phyloP scores from a whole-genome alignment of 306 rosid species.

The Quercus alba region DNA sequence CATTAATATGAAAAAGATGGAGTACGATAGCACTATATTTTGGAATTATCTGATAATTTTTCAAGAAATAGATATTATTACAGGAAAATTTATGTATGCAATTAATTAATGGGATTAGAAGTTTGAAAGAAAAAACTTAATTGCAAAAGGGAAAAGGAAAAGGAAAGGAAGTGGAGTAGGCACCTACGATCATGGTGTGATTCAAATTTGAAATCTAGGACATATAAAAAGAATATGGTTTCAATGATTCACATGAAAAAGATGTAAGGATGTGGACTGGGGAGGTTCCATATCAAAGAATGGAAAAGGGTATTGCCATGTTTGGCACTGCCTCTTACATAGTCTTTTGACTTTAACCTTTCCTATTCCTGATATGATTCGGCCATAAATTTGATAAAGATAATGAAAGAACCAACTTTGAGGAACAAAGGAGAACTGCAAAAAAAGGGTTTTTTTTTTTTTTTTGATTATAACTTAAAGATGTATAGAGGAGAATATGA shows the following conservation, averaged over 20 bases:
- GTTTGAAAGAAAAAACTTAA: no score
- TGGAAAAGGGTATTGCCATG: neutral
- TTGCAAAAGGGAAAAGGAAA: neutral
- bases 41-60: no score
- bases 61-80: no score
- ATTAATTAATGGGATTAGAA: no score
- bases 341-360: conserved; percentile 15
- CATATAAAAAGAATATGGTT: neutral
- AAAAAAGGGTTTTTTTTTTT: neutral
- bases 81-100: no score
- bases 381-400: neutral
- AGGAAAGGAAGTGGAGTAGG: neutral
- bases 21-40: no score
- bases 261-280: neutral
- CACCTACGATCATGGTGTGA: neutral
- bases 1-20: no score
- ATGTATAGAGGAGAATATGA: neutral
- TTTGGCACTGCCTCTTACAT: neutral
- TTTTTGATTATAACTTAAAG: neutral
- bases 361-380: conserved; percentile 15
- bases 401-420: conserved; percentile 3
- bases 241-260: neutral
- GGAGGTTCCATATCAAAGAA: conserved; percentile 17
- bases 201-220: neutral
- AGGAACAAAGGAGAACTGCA: neutral